Conservation (phyloP, 2,329 filamentous ascomycete genomes). For the Ilyonectria sp. region DNA sequence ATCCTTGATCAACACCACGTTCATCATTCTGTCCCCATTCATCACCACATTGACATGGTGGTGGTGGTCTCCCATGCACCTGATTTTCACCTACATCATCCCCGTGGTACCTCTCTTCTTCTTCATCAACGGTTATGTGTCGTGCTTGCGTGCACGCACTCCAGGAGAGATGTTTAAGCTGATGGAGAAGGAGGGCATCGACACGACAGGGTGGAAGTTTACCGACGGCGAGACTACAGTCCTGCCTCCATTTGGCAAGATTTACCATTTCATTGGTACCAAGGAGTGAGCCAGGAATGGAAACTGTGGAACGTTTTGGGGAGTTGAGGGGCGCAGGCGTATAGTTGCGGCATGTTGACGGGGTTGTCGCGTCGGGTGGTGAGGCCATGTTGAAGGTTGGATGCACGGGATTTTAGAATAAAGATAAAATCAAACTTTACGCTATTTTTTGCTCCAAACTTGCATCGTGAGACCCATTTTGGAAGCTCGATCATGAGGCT, state of each 20-base stretch:
- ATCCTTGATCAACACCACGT: conserved; percentile 40
- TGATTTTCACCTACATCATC: conserved; percentile 42
- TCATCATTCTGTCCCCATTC: conserved; percentile 41
- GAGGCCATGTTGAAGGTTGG: neutral
- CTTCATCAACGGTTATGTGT: conserved; percentile 43
- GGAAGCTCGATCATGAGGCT: too few relatives aligned
- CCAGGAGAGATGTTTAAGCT: conserved; percentile 36
- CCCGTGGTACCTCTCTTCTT: conserved; percentile 40
- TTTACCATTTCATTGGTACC: conserved; percentile 41
- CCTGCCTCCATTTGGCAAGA: conserved; percentile 40
- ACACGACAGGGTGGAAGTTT: conserved; percentile 37
- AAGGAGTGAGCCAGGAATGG: conserved; percentile 19
- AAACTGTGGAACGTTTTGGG: neutral
- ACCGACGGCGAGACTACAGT: conserved; percentile 39
- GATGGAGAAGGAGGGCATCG: conserved; percentile 37
- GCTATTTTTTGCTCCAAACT: too few relatives aligned
- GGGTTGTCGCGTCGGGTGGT: neutral
- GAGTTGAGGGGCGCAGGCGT: neutral
- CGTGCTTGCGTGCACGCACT: conserved; percentile 37
- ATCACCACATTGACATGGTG: conserved; percentile 41
- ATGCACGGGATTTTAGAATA: neutral
- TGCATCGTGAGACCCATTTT: too few relatives aligned
- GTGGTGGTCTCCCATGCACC: conserved; percentile 43
- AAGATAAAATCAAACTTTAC: neutral
- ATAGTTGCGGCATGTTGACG: neutral